Conservation (phyloP, 495 filamentous ascomycete species). For the Neohortaea acidophila region DNA sequence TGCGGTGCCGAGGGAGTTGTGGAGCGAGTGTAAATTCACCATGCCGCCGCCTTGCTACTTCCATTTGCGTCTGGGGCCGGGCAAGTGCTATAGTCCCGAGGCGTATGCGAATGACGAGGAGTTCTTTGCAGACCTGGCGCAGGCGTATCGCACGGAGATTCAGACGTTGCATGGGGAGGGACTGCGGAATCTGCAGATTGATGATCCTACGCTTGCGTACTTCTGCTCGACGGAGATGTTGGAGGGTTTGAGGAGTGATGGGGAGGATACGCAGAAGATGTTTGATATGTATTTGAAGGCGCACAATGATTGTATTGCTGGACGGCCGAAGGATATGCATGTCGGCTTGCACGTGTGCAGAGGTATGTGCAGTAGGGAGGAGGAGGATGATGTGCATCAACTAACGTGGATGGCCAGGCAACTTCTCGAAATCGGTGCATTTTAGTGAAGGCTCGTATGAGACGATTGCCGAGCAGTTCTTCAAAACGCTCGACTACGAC, state of each 20-base stretch:
- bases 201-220: slow-evolving; percentile 29
- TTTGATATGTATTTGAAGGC: slow-evolving; percentile 24
- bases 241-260: slow-evolving; percentile 18
- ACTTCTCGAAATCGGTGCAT: slow-evolving; percentile 19
- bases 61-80: slow-evolving; percentile 47
- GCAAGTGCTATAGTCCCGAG: slow-evolving; percentile 32
- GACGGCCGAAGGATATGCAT: slow-evolving; percentile 25
- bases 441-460: slow-evolving; percentile 28
- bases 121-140: slow-evolving; percentile 27
- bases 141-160: slow-evolving; percentile 26
- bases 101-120: slow-evolving; percentile 16
- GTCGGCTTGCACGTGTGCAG: slow-evolving; percentile 29
- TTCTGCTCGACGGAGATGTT: slow-evolving; percentile 28
- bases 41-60: slow-evolving; percentile 52
- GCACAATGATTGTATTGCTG: slow-evolving; percentile 26
- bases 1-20: slow-evolving; percentile 32
- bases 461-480: slow-evolving; percentile 26
- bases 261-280: slow-evolving; percentile 24
- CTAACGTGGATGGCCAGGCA: slow-evolving; percentile 8
- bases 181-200: slow-evolving; percentile 26
- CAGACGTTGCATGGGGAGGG: slow-evolving; percentile 24
- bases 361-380: slow-evolving; percentile 18
- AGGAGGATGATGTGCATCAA: slow-evolving; percentile 6
- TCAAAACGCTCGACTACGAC: slow-evolving; percentile 28
- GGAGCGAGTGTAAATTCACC: slow-evolving; percentile 45